These are phyloP conservation scores for Microdochium bolleyi DNA, from an alignment of 2,329 filamentous ascomycete species.

Conservation along the genomic window DNA sequence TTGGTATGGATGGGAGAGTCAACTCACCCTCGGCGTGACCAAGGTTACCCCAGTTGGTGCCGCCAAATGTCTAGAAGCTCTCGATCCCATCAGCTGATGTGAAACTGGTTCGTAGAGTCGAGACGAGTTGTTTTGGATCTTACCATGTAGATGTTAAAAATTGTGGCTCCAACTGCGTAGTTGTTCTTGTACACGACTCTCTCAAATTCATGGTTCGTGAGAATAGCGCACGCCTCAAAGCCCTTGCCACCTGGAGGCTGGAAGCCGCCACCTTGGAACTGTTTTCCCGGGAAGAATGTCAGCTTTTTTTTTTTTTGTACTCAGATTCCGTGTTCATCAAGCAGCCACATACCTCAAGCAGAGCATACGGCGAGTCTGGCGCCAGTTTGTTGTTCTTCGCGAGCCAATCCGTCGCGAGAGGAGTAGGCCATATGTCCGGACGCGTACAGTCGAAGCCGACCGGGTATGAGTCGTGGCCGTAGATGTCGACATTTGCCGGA, in stretches of 20 bases:
- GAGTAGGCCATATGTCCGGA: slow-evolving; percentile 48
- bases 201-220: slow-evolving; percentile 67
- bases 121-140: too few relatives aligned
- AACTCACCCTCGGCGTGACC: slow-evolving; percentile 48
- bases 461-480: slow-evolving; percentile 32
- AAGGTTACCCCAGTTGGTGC: slow-evolving; percentile 78
- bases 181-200: slow-evolving; percentile 75
- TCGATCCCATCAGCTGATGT: slow-evolving; percentile 31
- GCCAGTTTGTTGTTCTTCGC: slow-evolving; percentile 49
- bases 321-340: too few relatives aligned
- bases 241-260: slow-evolving; percentile 69
- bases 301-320: too few relatives aligned
- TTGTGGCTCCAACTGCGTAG: slow-evolving; percentile 54
- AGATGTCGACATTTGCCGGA: slow-evolving; percentile 26
- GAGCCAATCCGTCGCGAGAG: slow-evolving; percentile 48
- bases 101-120: too few relatives aligned
- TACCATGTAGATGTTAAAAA: slow-evolving; percentile 68
- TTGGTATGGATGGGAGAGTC: too few relatives aligned
- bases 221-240: slow-evolving; percentile 56
- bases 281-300: too few relatives aligned
- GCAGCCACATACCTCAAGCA: slow-evolving; percentile 15
- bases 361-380: slow-evolving; percentile 51
- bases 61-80: slow-evolving; percentile 53
- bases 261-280: slow-evolving; percentile 63
- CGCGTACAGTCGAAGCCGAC: slow-evolving; percentile 36